A percentile compares a stretch with the other conserved stretches of the same genome.
Conservation (phyloP, 106 monocot genomes). For the Platanthera zijinensis region DNA sequence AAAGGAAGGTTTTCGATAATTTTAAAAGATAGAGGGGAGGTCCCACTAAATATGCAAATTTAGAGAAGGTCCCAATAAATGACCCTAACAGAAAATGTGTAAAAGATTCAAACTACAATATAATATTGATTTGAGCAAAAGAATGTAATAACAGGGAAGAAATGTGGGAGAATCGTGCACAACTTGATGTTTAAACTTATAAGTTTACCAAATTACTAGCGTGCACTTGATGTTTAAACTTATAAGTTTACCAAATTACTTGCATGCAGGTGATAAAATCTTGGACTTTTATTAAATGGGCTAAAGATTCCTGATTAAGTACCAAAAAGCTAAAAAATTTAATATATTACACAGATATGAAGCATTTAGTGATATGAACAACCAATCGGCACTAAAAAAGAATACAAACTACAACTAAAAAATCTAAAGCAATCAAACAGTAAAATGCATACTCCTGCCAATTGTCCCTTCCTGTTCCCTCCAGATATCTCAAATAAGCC, state of each 20-base stretch:
- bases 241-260: neutral
- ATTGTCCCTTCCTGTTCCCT: constrained; percentile 78
- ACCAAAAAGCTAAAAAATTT: neutral
- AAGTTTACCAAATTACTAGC: neutral
- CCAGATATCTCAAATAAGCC: constrained; percentile 82
- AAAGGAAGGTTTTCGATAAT: no score
- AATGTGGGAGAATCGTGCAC: neutral
- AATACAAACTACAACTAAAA: neutral
- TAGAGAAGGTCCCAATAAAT: no score
- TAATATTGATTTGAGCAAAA: neutral
- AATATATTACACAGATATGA: neutral
- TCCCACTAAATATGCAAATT: no score
- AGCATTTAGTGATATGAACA: neutral
- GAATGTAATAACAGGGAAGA: neutral
- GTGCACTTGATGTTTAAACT: neutral
- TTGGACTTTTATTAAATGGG: neutral
- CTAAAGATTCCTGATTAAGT: neutral
- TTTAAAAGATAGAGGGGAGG: no score
- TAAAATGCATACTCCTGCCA: constrained; percentile 78
- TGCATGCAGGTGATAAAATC: neutral
- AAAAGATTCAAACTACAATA: neutral
- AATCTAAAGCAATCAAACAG: neutral
- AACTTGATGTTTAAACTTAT: neutral
- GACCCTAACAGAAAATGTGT: neutral
- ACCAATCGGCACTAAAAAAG: neutral